Percentiles rank a stretch among this genome's conserved stretches.
These are phyloP conservation scores for Cyberlindnera subsufficiens DNA, from an alignment of 805 yeast species.

Conservation along the genomic window DNA sequence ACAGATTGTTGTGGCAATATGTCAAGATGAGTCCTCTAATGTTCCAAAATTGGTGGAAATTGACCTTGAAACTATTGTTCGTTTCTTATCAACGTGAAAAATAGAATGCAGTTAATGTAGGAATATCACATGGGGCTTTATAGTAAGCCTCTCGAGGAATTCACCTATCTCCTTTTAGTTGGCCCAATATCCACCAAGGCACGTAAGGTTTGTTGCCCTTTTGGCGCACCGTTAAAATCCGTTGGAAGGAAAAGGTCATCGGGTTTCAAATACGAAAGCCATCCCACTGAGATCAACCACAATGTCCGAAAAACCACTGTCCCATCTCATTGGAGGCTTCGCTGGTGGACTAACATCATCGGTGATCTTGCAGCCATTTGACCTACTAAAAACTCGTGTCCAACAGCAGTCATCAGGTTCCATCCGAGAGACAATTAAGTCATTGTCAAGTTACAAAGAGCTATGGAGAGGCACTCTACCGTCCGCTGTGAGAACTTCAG, in stretches of 20 bases:
- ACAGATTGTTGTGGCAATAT: conserved; percentile 6
- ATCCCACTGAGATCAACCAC: conserved; percentile 3
- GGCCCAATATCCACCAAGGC: no score
- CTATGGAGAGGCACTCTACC: conserved; percentile 95
- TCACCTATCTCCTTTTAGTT: no score
- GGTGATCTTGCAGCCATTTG: conserved; percentile 79
- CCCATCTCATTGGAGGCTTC: conserved; percentile 76
- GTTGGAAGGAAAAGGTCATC: neutral
- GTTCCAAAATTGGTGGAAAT: conserved; percentile 4
- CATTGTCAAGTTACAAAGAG: conserved; percentile 35
- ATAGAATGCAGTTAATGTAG: neutral
- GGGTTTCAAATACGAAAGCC: neutral
- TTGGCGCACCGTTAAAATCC: no score
- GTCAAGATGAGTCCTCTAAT: conserved; percentile 1
- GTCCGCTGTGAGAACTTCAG: conserved; percentile 80
- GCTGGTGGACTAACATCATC: conserved; percentile 81
- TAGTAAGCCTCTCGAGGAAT: no score
- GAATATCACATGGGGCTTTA: no score
- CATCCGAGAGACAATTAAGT: conserved; percentile 28
- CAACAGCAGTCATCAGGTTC: conserved; percentile 49
- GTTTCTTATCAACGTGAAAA: neutral
- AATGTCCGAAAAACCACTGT: conserved; percentile 18
- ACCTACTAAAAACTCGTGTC: conserved; percentile 78
- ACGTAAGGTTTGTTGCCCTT: no score
- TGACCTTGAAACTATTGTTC: neutral